Evolutionary conservation across 176 grass and related monocot species (phyloP), one percentile per base, ranked within the genome.

Genomic region (Rhynchospora tenuis): DNA sequence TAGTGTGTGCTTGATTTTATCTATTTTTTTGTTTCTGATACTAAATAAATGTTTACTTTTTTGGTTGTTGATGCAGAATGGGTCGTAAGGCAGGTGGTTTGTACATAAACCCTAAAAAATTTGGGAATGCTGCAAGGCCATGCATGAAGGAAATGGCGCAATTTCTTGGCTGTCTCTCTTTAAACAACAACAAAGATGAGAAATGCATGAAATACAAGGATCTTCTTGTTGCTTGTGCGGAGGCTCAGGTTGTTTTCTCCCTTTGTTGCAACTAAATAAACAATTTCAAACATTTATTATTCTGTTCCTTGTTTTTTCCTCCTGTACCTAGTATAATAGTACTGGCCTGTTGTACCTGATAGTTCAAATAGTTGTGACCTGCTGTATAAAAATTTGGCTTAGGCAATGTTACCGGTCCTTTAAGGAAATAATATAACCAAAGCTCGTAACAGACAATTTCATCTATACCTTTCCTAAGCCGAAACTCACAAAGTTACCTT

Each of bases 31-130:
- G 22, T 16, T 75, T 71, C 73, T 73, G 2, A 2, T 14, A n/a
- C 51, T 67, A 22, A 61, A 10, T 59, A 8, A 46, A 12, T 78
- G 31, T 76, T 31, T 76, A 7, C 11, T 9, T 74, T 59, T 58
- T 88, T 54, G 73, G 47, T 27, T 77, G 46, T 65, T 78, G 9
- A 67, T 46, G 26, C 50, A 94, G 75, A 77, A 95, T 93, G 95
- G 96, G 96, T 84, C 84, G 91, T 17, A 98, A 98, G 85, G 86
- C 85, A 76, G 95, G 90, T 68, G 81, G 79, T 19, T 26, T 98
- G 82, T 93, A 95, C 88, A 95, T 98, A 88, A 98, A 95, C 80
- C 86, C 93, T 24, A 98, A 95, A 82, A 98, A 95, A 58, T 83
- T 98, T 31, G 89, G 92, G 58, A 82, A 76, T 59, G 58, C 79